A percentile compares a stretch with the other conserved stretches of the same genome.
These are phyloP conservation scores for Rhizopogon vinicolor DNA, from an alignment of 768 basidiomycete species.

Conservation along the genomic window DNA sequence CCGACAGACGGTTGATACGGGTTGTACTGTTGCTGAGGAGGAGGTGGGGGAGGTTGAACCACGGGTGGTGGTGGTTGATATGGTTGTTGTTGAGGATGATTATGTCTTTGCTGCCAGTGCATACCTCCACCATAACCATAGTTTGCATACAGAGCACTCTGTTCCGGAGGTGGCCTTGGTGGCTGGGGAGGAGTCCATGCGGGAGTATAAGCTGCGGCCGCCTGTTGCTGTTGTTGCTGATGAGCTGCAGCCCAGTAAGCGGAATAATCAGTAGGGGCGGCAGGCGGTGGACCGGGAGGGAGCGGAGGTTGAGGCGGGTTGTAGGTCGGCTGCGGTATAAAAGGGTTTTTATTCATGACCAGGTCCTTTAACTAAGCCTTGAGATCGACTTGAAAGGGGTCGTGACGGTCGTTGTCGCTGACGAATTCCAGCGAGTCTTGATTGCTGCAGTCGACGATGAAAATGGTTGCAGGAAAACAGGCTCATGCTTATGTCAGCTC, in stretches of 20 bases:
- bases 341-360: conserved; percentile 82
- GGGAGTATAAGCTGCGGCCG: conserved; percentile 50
- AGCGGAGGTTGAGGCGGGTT: conserved; percentile 71
- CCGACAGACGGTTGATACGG: conserved; percentile 70
- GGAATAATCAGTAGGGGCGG: conserved; percentile 71
- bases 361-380: conserved; percentile 9
- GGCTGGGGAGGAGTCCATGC: conserved; percentile 66
- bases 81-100: conserved; percentile 52
- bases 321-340: conserved; percentile 64
- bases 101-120: conserved; percentile 65
- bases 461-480: neutral
- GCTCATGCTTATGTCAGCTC: neutral
- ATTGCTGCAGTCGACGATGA: neutral
- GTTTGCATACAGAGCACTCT: conserved; percentile 84
- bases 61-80: conserved; percentile 45
- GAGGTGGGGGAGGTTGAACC: conserved; percentile 47
- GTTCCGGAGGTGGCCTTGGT: conserved; percentile 67
- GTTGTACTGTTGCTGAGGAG: conserved; percentile 62
- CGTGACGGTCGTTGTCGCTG: conserved; percentile 3
- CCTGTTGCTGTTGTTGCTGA: conserved; percentile 49
- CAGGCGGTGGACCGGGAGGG: conserved; percentile 75
- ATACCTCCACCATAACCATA: conserved; percentile 78
- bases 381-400: neutral
- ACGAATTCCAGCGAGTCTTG: conserved; percentile 2
- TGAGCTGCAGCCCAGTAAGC: conserved; percentile 70